These are phyloP conservation scores for Platanus orientalis DNA, from an alignment of 164 flowering plant genomes.

Conservation along the genomic window DNA sequence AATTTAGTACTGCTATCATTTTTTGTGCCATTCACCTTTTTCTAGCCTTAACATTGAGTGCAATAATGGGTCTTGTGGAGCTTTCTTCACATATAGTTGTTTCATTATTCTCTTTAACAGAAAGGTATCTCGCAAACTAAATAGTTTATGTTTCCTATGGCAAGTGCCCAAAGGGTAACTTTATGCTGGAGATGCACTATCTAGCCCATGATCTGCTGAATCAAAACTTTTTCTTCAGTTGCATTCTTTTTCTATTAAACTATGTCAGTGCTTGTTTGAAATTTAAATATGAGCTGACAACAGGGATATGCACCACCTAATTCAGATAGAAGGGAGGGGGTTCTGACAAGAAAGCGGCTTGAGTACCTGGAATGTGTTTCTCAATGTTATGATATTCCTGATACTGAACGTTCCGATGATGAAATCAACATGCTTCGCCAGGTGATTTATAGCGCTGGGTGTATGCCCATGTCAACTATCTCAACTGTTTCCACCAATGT, in stretches of 20 bases:
- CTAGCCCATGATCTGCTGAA: background rate
- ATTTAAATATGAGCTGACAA: slow-evolving; percentile 80
- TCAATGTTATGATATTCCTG: slow-evolving; percentile 91
- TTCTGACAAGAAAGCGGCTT: slow-evolving; percentile 79
- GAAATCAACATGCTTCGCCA: slow-evolving; percentile 98
- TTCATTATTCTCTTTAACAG: too few species aligned
- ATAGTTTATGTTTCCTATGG: too few species aligned
- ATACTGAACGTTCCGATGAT: slow-evolving; percentile 88
- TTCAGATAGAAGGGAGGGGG: slow-evolving; percentile 99
- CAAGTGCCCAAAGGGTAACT: too few species aligned
- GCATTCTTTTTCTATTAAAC: background rate
- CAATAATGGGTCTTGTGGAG: too few species aligned
- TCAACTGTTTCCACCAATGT: background rate
- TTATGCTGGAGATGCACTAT: background rate
- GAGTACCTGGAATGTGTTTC: slow-evolving; percentile 91
- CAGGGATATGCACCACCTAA: slow-evolving; percentile 99
- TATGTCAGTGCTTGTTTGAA: slow-evolving; percentile 30
- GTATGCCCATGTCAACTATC: background rate
- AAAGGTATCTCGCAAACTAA: too few species aligned
- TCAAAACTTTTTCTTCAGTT: background rate
- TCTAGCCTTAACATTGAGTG: too few species aligned
- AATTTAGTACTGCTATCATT: too few species aligned
- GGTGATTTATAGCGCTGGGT: slow-evolving; percentile 32
- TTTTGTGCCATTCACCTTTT: too few species aligned
- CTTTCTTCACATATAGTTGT: too few species aligned